Base-by-base conservation (phyloP, 208 protist genomes). In the Blastocrithidia nonstop region DNA sequence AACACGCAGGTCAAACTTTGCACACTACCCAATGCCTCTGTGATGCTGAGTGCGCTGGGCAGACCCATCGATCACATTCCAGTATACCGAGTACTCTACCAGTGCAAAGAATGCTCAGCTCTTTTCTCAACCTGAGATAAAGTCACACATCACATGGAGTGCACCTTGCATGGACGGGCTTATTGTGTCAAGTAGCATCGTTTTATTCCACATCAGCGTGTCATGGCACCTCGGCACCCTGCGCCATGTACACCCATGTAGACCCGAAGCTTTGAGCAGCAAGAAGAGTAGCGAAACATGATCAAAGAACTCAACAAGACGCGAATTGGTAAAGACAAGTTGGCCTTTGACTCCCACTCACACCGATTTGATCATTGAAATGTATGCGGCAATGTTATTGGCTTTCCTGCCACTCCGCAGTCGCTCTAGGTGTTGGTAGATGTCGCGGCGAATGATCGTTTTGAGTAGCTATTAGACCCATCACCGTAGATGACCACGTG, bases 351-450 rank as follows among this genome's bases (percentile, higher is more conserved):
- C n/a, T n/a, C n/a, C n/a, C n/a, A n/a, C n/a, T n/a, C n/a, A n/a
- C n/a, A n/a, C n/a, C n/a, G n/a, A n/a, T n/a, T 67, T 5, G 33
- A 62, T 4, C 68, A 76, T 39, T 25, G 66, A 23, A 44, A 50
- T 17, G 9, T 22, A 9, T 61, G 66, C 39, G 40, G 48, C 31
- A 60, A 71, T 27, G 50, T 76, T 11, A 60, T 76, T 35, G 68
- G 68, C 13, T 60, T 42, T 15, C 54, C 58, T 8, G 66, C 57
- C 6, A 61, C 57, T 3, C 61, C 56, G n/a, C 56, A 70, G 26
- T 47, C 50, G 29, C 60, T 82, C 11, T 71, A 87, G 48, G 68
- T 82, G 36, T 49, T 82, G 13, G 58, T 74, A 22, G 64, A 77
- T 45, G 36, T 49, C 1, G n/a, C n/a, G n/a, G n/a, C n/a, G n/a